Base-by-base conservation (phyloP, 106 monocot species). In the Allium sativum region DNA sequence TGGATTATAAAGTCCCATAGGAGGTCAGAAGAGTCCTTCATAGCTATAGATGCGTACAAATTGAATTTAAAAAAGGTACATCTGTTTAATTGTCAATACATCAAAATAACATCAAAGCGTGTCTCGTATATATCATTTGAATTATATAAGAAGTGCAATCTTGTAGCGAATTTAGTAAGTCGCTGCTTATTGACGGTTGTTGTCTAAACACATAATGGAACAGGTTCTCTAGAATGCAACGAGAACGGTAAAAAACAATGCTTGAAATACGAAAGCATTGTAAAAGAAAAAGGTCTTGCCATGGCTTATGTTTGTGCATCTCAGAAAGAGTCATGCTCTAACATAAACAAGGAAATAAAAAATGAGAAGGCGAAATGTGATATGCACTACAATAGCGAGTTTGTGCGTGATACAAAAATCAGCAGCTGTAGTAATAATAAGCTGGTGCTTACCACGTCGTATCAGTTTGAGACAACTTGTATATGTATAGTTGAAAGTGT, bases 161-260 rank as follows among this genome's bases (percentile, higher is more conserved):
- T n/a, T n/a, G n/a, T n/a, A n/a, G n/a, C n/a, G n/a, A n/a, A n/a
- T n/a, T n/a, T n/a, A n/a, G n/a, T n/a, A n/a, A n/a, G n/a, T n/a
- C n/a, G n/a, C n/a, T n/a, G n/a, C n/a, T n/a, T n/a, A n/a, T n/a
- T n/a, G n/a, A n/a, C n/a, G n/a, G n/a, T n/a, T n/a, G n/a, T n/a
- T n/a, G n/a, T n/a, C n/a, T n/a, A n/a, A n/a, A n/a, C n/a, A n/a
- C n/a, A n/a, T n/a, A n/a, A n/a, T n/a, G n/a, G n/a, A n/a, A n/a
- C n/a, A n/a, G n/a, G n/a, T n/a, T n/a, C n/a, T n/a, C n/a, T n/a
- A n/a, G n/a, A n/a, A n/a, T n/a, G n/a, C n/a, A n/a, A n/a, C n/a
- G n/a, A 82, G 55, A 76, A 41, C 68, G 52, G 50, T 15, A 93
- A 61, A 68, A 75, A 57, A 22, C 59, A 21, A 20, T 16, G 13